Evolutionary conservation across 106 monocot genomes (phyloP), one percentile per base, ranked within the genome.

Genomic region (Dioscorea dumetorum): DNA sequence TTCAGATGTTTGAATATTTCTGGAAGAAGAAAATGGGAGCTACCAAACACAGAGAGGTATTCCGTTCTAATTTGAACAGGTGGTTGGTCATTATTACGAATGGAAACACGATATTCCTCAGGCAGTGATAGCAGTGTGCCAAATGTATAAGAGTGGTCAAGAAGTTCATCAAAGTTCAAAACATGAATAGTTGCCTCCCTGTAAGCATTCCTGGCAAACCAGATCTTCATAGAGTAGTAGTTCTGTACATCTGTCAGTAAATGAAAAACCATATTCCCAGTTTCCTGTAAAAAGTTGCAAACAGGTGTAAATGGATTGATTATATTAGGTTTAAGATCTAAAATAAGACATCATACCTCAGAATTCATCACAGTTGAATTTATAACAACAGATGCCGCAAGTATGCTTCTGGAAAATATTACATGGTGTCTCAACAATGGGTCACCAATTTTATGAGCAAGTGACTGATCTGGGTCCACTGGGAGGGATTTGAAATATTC

Each of bases 311-410:
- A n/a, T 22, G 33, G 49, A 11, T 1, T 5, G 19, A 21, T 13
- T 22, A n/a, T 1, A 5, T 24, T 0, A 35, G 1, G 48, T 41
- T 16, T 21, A 49, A 48, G 9, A 41, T 41, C 8, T 21, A 21
- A 41, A n/a, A 66, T 5, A 18, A 21, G 22, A 33, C 1, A 19
- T 0, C 50, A 69, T 85, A 95, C 94, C 85, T 91, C 70, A 11
- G 88, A 72, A 75, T 70, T 91, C 79, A 83, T 72, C 31, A 91
- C 83, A 24, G 94, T 95, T 51, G 94, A 95, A 59, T 95, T 95
- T 62, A 95, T 77, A 56, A 68, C 72, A 54, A 95, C 91, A 62
- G 91, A 88, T 60, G 83, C 78, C 54, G 94, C 87, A 48, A 95
- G 76, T 10, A 91, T 60, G 64, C 88, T 91, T 70, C 58, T 79